Evolutionary conservation across 352 stramenopile genomes (phyloP).

Genomic region (Pythium angustatum): DNA sequence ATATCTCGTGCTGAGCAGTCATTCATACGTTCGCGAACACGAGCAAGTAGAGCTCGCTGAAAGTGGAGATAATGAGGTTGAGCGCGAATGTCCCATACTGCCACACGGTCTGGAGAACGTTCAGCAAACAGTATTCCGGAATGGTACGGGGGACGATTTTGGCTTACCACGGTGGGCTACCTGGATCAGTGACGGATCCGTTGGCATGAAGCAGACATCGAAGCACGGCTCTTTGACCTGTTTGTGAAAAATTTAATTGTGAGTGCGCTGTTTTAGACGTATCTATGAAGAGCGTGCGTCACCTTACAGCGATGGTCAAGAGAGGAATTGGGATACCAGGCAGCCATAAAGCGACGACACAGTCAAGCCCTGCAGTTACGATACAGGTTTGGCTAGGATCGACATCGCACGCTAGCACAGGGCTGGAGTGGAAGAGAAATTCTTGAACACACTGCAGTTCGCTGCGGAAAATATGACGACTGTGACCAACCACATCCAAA

Average conservation of each 20-base stretch:
- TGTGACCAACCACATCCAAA: background rate
- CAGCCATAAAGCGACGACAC: constrained; percentile 41
- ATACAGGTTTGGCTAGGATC: constrained; percentile 50
- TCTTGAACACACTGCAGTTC: constrained; percentile 12
- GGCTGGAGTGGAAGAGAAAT: constrained; percentile 19
- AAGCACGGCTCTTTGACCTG: constrained; percentile 17
- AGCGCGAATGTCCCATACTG: constrained; percentile 36
- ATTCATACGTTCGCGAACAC: constrained; percentile 29
- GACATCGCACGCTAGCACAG: constrained; percentile 54
- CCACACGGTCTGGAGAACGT: constrained; percentile 43
- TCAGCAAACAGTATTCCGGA: background rate
- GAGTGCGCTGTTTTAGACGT: too few relatives aligned
- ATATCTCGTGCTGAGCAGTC: background rate
- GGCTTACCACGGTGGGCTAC: constrained; percentile 32
- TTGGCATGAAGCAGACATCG: constrained; percentile 3
- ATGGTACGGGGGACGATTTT: constrained; percentile 32
- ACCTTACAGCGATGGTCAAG: constrained; percentile 17
- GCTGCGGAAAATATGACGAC: background rate
- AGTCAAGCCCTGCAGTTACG: constrained; percentile 35
- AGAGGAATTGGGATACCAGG: constrained; percentile 12
- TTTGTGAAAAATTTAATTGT: background rate
- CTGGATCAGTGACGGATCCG: constrained; percentile 17
- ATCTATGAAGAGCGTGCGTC: too few relatives aligned
- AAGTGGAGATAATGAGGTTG: constrained; percentile 45
- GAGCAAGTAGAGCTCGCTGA: constrained; percentile 44